Conservation (phyloP, 2,329 filamentous ascomycete species). For the Fulvia fulva region DNA sequence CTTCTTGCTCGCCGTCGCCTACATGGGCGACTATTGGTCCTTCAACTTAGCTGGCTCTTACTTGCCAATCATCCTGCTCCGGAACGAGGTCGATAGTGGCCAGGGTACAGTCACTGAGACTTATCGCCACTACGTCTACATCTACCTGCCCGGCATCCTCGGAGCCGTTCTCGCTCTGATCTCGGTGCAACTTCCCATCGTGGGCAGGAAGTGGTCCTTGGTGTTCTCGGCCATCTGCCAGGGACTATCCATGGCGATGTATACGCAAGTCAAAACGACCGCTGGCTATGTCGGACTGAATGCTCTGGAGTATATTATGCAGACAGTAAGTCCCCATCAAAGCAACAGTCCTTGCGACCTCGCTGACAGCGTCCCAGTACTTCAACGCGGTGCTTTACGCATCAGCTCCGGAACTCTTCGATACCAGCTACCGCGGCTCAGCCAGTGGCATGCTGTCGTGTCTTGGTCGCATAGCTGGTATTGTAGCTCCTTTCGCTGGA, state of each 20-base stretch:
- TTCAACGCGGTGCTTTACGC: slow-evolving; percentile 52
- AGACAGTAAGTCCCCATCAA: slow-evolving; percentile 35
- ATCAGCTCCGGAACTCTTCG: slow-evolving; percentile 51
- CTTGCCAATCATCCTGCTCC: slow-evolving; percentile 50
- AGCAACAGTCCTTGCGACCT: no score
- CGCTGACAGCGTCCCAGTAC: neutral
- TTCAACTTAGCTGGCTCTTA: slow-evolving; percentile 49
- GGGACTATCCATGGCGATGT: slow-evolving; percentile 44
- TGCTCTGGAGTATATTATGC: slow-evolving; percentile 52
- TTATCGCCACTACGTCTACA: slow-evolving; percentile 53
- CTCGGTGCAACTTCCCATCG: slow-evolving; percentile 44
- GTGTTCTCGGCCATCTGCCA: slow-evolving; percentile 42
- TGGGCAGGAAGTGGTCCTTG: slow-evolving; percentile 47
- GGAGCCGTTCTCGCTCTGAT: slow-evolving; percentile 50
- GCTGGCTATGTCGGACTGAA: slow-evolving; percentile 49
- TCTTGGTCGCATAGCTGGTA: slow-evolving; percentile 12
- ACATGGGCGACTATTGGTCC: slow-evolving; percentile 50
- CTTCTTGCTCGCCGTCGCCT: slow-evolving; percentile 49
- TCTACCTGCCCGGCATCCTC: slow-evolving; percentile 51
- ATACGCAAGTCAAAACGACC: slow-evolving; percentile 43
- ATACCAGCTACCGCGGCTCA: slow-evolving; percentile 44
- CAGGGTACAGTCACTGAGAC: slow-evolving; percentile 41
- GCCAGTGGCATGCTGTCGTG: slow-evolving; percentile 45
- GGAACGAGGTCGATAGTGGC: slow-evolving; percentile 44
- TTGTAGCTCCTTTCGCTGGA: slow-evolving; percentile 14